Evolutionary conservation across 1,139 yeast genomes (phyloP).

Genomic region (Zhuliangozyma blackwelliae): DNA sequence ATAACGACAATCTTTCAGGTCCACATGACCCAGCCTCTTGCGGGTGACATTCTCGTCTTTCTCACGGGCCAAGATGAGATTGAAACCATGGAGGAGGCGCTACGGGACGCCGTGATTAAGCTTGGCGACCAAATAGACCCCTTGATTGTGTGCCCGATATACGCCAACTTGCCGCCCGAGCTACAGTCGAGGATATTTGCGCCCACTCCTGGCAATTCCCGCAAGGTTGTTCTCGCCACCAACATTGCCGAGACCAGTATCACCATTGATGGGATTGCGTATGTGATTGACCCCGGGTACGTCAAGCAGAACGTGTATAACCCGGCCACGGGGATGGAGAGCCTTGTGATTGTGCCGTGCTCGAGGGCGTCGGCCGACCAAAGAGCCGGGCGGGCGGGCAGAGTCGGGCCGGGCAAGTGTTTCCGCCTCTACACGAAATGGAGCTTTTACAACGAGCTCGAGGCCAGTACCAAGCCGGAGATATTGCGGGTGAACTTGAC

Average conservation of each 20-base stretch:
- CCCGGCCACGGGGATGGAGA: constrained; percentile 86
- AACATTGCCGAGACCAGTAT: constrained; percentile 96
- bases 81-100: constrained; percentile 70
- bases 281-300: constrained; percentile 89
- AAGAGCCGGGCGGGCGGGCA: constrained; percentile 95
- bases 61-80: constrained; percentile 95
- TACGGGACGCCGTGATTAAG: constrained; percentile 60
- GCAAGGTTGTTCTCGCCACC: constrained; percentile 92
- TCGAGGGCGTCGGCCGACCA: constrained; percentile 95
- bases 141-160: constrained; percentile 78
- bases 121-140: constrained; percentile 63
- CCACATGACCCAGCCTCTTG: constrained; percentile 60
- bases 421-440: constrained; percentile 84
- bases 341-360: constrained; percentile 78
- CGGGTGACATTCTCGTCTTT: constrained; percentile 89
- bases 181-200: constrained; percentile 78
- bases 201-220: constrained; percentile 71
- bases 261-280: constrained; percentile 87
- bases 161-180: constrained; percentile 86
- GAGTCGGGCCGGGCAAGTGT: constrained; percentile 96
- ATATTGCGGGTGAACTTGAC: constrained; percentile 78
- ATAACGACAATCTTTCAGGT: constrained; percentile 75
- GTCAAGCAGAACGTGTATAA: constrained; percentile 84
- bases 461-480: constrained; percentile 81
- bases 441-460: constrained; percentile 76